Evolutionary conservation across 2,329 filamentous ascomycete genomes (phyloP).

Genomic region (Exophiala sideris): DNA sequence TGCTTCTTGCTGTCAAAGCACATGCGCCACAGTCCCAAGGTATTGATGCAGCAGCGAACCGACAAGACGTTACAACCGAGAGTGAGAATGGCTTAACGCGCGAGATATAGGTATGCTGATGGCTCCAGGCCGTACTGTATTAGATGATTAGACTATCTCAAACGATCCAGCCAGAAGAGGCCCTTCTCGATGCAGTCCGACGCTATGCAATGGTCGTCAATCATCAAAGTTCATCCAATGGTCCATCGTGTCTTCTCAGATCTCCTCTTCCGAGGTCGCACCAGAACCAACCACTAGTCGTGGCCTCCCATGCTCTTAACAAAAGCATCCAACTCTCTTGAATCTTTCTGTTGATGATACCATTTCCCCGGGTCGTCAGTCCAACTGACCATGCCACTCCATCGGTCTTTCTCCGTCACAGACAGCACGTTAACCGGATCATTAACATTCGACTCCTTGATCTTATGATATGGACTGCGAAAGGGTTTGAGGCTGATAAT

Average conservation of each 20-base stretch:
- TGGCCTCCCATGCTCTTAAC: conserved; percentile 34
- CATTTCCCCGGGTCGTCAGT: conserved; percentile 78
- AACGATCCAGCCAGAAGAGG: too few species aligned
- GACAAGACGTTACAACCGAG: too few species aligned
- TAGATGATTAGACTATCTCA: too few species aligned
- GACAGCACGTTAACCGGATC: conserved; percentile 78
- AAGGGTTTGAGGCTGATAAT: conserved; percentile 93
- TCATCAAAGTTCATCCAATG: background rate
- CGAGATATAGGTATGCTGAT: too few species aligned
- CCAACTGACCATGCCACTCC: conserved; percentile 77
- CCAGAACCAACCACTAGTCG: conserved; percentile 6
- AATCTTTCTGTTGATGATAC: conserved; percentile 80
- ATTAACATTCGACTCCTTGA: conserved; percentile 69
- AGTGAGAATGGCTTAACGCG: too few species aligned
- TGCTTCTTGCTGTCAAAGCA: too few species aligned
- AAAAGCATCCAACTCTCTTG: conserved; percentile 51
- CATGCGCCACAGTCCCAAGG: too few species aligned
- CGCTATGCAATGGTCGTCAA: conserved; percentile 10
- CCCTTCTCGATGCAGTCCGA: background rate
- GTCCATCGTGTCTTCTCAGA: background rate
- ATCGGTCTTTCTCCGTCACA: conserved; percentile 70
- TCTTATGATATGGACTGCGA: conserved; percentile 73
- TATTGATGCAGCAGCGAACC: background rate
- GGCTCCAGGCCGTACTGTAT: too few species aligned
- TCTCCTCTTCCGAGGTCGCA: background rate